Evolutionary conservation across 805 yeast genomes (phyloP).

Genomic region (Nakazawaea laoshanensis): DNA sequence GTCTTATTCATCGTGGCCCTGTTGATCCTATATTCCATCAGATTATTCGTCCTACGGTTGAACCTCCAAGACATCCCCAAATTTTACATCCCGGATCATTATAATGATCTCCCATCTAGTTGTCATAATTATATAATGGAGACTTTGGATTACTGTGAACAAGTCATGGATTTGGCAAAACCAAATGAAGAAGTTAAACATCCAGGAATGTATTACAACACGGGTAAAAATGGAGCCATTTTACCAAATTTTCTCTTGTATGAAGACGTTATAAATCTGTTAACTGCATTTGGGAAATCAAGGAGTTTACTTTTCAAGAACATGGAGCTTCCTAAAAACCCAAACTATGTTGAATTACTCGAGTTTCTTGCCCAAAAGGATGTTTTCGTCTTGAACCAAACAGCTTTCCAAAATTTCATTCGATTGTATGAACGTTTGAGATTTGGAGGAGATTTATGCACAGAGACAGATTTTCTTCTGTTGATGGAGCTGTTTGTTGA

Average conservation of each 20-base stretch:
- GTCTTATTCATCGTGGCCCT: conserved; percentile 48
- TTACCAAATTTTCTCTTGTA: conserved; percentile 26
- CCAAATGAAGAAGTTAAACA: conserved; percentile 38
- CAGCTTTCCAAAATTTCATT: conserved; percentile 25
- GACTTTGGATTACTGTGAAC: conserved; percentile 33
- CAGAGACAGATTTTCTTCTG: conserved; percentile 48
- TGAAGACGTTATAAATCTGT: conserved; percentile 48
- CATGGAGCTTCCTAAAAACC: conserved; percentile 26
- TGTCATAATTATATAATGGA: conserved; percentile 29
- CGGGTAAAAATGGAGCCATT: conserved; percentile 1
- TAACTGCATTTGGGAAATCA: conserved; percentile 46
- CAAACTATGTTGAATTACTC: conserved; percentile 33
- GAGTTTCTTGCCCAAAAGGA: conserved; percentile 22
- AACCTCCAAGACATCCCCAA: conserved; percentile 73
- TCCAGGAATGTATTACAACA: conserved; percentile 34
- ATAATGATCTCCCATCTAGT: conserved; percentile 47
- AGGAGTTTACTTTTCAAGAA: conserved; percentile 31
- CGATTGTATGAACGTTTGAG: conserved; percentile 58
- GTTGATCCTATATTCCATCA: conserved; percentile 41
- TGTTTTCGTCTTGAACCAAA: conserved; percentile 7
- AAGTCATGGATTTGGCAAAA: conserved; percentile 27
- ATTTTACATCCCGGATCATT: conserved; percentile 59
- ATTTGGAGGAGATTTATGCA: conserved; percentile 55
- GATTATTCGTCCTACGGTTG: conserved; percentile 51
- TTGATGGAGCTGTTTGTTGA: conserved; percentile 40